Evolutionary conservation across 2,329 filamentous ascomycete species (phyloP).

Genomic region (Cladosporium halotolerans): DNA sequence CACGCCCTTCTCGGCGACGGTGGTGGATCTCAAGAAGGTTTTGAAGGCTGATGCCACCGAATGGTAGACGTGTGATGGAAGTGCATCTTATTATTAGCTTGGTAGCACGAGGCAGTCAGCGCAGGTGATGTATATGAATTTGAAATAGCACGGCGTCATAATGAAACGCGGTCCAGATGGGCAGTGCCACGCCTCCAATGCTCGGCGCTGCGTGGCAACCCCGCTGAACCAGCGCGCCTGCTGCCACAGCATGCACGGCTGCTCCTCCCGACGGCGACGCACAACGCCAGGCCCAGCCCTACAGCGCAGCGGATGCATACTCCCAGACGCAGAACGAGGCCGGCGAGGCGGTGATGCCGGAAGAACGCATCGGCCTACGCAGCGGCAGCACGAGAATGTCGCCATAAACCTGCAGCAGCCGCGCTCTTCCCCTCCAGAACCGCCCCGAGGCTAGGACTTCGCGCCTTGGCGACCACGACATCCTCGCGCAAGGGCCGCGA

Average conservation of each 20-base stretch:
- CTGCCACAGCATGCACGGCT: no score
- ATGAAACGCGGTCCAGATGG: no score
- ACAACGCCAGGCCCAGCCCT: background rate
- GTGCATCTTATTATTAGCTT: background rate
- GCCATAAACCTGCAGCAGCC: slow-evolving; percentile 7
- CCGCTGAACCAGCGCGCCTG: background rate
- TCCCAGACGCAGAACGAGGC: background rate
- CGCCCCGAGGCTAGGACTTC: slow-evolving; percentile 1
- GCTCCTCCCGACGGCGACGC: no score
- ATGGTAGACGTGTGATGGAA: background rate
- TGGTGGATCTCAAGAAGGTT: slow-evolving; percentile 4
- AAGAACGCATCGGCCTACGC: background rate
- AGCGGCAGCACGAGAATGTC: background rate
- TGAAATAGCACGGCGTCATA: background rate
- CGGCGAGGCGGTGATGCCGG: background rate
- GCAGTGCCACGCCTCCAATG: background rate
- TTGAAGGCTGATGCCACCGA: background rate
- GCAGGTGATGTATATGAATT: background rate
- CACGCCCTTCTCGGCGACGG: slow-evolving; percentile 11
- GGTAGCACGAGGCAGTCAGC: background rate
- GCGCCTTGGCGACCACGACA: slow-evolving; percentile 9
- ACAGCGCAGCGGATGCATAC: background rate
- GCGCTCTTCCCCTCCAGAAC: background rate
- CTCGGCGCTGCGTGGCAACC: background rate
- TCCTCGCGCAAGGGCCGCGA: slow-evolving; percentile 2